A percentile compares a stretch with the other conserved stretches of the same genome.
Evolutionary conservation across 2,329 filamentous ascomycete genomes (phyloP).

Genomic region (Aspergillus fructus): DNA sequence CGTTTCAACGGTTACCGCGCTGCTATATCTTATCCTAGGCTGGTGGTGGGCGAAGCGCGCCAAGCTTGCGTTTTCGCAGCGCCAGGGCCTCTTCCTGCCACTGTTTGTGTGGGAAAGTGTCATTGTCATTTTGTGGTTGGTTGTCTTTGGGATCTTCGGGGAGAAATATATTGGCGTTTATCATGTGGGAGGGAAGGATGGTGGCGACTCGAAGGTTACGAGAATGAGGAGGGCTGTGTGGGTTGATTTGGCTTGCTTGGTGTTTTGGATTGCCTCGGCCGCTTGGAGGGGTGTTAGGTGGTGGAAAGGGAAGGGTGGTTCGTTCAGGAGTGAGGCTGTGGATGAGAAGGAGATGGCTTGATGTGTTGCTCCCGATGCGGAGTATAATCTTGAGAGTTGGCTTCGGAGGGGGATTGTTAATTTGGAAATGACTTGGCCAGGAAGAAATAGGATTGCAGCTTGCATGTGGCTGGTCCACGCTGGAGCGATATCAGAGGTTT

Average conservation of each 20-base stretch:
- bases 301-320: conserved; percentile 26
- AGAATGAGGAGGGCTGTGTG: conserved; percentile 87
- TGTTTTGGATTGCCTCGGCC: conserved; percentile 72
- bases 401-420: too few species aligned
- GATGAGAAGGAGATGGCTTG: conserved; percentile 23
- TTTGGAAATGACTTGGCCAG: not conserved
- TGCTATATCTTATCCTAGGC: conserved; percentile 64
- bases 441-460: not conserved
- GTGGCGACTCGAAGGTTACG: conserved; percentile 44
- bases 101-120: conserved; percentile 69
- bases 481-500: not conserved
- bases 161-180: conserved; percentile 67
- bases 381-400: not conserved
- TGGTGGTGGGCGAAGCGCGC: conserved; percentile 35
- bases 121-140: conserved; percentile 75
- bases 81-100: conserved; percentile 26
- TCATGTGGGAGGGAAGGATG: conserved; percentile 5
- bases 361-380: not conserved
- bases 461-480: conserved; percentile 4
- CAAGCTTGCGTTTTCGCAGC: conserved; percentile 31
- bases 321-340: conserved; percentile 1
- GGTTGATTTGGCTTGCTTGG: conserved; percentile 72
- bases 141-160: conserved; percentile 80
- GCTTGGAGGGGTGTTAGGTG: conserved; percentile 37
- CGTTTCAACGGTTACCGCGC: conserved; percentile 63